These are phyloP conservation scores for Rhodomyrtus psidioides DNA, from an alignment of 441 rosid genomes.

Conservation along the genomic window DNA sequence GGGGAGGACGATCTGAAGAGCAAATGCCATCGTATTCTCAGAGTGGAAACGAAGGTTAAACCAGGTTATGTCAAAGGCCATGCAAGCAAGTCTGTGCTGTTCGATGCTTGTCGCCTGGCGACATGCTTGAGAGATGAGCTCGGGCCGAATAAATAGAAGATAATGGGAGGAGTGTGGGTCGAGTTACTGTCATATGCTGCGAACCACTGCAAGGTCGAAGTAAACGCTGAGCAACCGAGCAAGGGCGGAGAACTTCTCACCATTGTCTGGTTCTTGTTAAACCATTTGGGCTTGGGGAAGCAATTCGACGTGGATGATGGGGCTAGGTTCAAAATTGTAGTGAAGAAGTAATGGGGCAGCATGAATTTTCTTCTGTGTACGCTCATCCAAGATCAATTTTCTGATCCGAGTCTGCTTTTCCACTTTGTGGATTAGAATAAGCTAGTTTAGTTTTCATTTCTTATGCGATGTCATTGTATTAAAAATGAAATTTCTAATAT, in stretches of 20 bases:
- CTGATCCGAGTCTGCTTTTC: no score
- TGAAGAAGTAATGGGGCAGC: background rate
- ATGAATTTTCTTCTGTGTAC: background rate
- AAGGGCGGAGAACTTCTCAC: background rate
- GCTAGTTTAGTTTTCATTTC: no score
- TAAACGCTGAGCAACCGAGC: background rate
- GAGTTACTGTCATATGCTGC: background rate
- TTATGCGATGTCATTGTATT: no score
- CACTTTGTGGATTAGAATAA: no score
- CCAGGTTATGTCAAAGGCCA: background rate
- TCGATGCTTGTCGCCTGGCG: background rate
- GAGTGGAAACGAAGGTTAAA: fast-evolving
- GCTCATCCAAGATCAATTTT: no score
- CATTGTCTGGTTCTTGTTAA: background rate
- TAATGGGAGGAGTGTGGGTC: background rate
- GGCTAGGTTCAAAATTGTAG: background rate
- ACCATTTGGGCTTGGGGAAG: background rate
- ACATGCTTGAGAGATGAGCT: fast-evolving
- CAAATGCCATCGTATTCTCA: fast-evolving
- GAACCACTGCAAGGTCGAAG: background rate
- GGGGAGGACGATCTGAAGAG: fast-evolving
- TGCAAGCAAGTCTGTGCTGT: background rate
- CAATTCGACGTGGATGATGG: background rate
- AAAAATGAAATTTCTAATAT: no score
- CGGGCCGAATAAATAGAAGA: fast-evolving